phyloP scores from a whole-genome alignment of 371 early-diverging fungal species.

The Gilbertella persicaria region DNA sequence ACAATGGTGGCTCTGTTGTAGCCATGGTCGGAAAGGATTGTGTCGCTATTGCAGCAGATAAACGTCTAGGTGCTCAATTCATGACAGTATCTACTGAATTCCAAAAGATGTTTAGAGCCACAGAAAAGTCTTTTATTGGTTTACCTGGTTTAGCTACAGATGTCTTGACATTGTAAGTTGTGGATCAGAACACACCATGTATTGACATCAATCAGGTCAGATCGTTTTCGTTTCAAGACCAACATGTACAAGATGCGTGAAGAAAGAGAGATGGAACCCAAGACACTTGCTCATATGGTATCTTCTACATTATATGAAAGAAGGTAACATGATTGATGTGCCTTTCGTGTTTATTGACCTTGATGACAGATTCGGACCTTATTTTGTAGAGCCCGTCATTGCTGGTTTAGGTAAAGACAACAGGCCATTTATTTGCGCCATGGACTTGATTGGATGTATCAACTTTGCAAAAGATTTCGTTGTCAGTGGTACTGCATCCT shows the following conservation, averaged over 20 bases:
- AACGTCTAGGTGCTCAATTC: constrained; percentile 88
- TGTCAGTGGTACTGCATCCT: constrained; percentile 92
- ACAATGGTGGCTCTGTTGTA: constrained; percentile 95
- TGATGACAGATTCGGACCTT: constrained; percentile 91
- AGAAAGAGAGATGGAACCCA: constrained; percentile 96
- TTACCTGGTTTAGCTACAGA: constrained; percentile 98
- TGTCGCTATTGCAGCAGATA: constrained; percentile 98
- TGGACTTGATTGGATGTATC: constrained; percentile 98
- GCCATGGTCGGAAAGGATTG: constrained; percentile 99
- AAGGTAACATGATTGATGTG: constrained; percentile 52
- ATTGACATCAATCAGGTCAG: constrained; percentile 55
- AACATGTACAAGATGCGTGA: constrained; percentile 98
- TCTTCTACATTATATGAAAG: constrained; percentile 98
- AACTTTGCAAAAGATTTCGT: constrained; percentile 96
- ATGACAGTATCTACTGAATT: constrained; percentile 95
- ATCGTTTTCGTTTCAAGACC: constrained; percentile 91
- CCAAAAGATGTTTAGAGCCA: constrained; percentile 90
- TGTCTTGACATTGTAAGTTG: constrained; percentile 88
- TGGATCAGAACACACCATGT: not conserved
- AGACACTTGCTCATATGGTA: constrained; percentile 93
- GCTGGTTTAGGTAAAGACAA: constrained; percentile 94
- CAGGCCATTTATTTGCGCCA: constrained; percentile 93
- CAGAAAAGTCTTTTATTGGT: constrained; percentile 88
- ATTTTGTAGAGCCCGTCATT: constrained; percentile 94
- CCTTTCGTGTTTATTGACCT: not conserved